A percentile compares a stretch with the other conserved stretches of the same genome.
Evolutionary conservation across 805 yeast species (phyloP).

Genomic region (Saccharomycopsis fibuligera): DNA sequence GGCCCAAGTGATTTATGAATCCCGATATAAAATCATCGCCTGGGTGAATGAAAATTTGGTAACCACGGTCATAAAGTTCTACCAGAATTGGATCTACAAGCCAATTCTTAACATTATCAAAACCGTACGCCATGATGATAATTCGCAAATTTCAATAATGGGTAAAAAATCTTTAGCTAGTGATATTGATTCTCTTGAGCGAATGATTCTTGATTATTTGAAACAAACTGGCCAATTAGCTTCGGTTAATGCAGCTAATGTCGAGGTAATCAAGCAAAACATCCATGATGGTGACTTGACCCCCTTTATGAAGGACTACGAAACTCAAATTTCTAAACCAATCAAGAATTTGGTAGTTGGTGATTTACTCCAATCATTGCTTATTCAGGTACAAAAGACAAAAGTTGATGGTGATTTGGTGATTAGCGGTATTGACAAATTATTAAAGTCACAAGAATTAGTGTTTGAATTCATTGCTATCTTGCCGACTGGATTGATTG

Average conservation of each 20-base stretch:
- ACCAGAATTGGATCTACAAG: constrained; percentile 74
- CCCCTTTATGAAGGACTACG: constrained; percentile 74
- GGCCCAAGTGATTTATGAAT: constrained; percentile 37
- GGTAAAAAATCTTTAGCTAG: constrained; percentile 72
- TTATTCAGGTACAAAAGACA: constrained; percentile 92
- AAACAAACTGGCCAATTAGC: constrained; percentile 3
- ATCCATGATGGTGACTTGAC: constrained; percentile 68
- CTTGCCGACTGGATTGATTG: constrained; percentile 63
- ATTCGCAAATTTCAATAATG: constrained; percentile 65
- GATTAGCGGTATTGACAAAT: constrained; percentile 81
- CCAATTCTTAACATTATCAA: constrained; percentile 68
- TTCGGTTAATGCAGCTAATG: constrained; percentile 12
- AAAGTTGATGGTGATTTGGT: constrained; percentile 94
- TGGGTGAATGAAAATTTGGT: constrained; percentile 56
- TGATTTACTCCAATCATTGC: constrained; percentile 62
- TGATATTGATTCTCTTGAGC: constrained; percentile 71
- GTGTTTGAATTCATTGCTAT: constrained; percentile 92
- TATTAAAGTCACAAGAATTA: constrained; percentile 84
- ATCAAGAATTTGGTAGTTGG: constrained; percentile 60
- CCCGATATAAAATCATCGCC: constrained; percentile 44
- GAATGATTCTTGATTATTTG: constrained; percentile 52
- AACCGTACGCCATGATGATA: constrained; percentile 81
- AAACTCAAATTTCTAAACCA: constrained; percentile 65
- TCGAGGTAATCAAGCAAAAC: constrained; percentile 28
- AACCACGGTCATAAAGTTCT: constrained; percentile 62